Conservation (phyloP, 495 filamentous ascomycete species). For the Tirmania nivea region DNA sequence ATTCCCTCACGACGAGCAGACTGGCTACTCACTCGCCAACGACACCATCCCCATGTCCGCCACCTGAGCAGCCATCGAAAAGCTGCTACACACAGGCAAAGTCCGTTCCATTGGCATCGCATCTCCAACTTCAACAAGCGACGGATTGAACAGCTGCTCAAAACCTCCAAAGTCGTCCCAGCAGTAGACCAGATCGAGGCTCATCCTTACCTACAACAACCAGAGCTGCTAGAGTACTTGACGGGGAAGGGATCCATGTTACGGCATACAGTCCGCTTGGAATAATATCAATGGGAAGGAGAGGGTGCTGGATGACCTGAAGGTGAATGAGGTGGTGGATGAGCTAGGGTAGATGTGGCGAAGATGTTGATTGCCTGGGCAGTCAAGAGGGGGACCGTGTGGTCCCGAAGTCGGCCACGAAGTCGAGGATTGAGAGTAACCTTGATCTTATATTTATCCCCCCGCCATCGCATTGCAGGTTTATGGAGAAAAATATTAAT, state of each 20-base stretch:
- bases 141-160: slow-evolving; percentile 52
- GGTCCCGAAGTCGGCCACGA: slow-evolving; percentile 39
- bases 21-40: slow-evolving; percentile 3
- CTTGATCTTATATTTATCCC: slow-evolving; percentile 23
- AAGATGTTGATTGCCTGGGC: slow-evolving; percentile 34
- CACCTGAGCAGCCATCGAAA: slow-evolving; percentile 68
- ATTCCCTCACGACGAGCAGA: slow-evolving; percentile 10
- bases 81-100: slow-evolving; percentile 43
- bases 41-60: slow-evolving; percentile 24
- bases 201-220: slow-evolving; percentile 53
- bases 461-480: not conserved
- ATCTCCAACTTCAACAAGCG: slow-evolving; percentile 61
- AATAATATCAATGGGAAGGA: slow-evolving; percentile 29
- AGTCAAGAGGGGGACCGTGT: slow-evolving; percentile 31
- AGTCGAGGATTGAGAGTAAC: slow-evolving; percentile 34
- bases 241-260: slow-evolving; percentile 23
- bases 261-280: slow-evolving; percentile 41
- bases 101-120: slow-evolving; percentile 53
- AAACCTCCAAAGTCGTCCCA: slow-evolving; percentile 41
- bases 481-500: not conserved
- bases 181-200: slow-evolving; percentile 91
- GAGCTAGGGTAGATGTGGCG: slow-evolving; percentile 25
- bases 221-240: slow-evolving; percentile 27
- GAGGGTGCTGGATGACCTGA: slow-evolving; percentile 25
- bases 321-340: slow-evolving; percentile 24